Percentiles rank a stretch among this genome's conserved stretches.
phyloP scores from a whole-genome alignment of 352 stramenopile species.

The Globisporangium cederbergense region DNA sequence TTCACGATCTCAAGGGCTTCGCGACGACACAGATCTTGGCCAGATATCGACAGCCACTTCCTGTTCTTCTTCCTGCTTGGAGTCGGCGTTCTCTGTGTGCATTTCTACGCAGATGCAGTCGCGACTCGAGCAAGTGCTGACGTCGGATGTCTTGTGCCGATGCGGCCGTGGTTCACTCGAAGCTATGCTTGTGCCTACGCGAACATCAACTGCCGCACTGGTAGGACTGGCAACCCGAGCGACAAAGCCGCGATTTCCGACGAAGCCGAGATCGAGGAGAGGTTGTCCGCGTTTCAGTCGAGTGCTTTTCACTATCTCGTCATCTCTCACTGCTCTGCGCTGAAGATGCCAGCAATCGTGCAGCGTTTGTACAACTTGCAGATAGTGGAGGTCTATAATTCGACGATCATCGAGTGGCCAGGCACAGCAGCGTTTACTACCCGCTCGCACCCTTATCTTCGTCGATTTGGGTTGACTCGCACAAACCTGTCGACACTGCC shows the following conservation, averaged over 20 bases:
- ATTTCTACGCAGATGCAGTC: neutral
- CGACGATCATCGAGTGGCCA: conserved; percentile 24
- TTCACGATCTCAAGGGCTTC: neutral
- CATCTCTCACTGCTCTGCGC: conserved; percentile 19
- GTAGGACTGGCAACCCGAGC: neutral
- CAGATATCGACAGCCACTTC: neutral
- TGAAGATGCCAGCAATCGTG: conserved; percentile 17
- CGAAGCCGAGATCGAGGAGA: neutral
- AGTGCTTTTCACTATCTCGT: conserved; percentile 17
- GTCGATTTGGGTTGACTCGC: conserved; percentile 2
- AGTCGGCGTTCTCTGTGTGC: neutral
- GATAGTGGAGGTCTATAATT: conserved; percentile 22
- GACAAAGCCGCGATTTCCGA: neutral
- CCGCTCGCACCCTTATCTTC: neutral
- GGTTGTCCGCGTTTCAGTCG: conserved; percentile 11
- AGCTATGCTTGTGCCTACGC: conserved; percentile 20
- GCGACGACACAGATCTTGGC: neutral
- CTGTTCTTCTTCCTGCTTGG: conserved; percentile 7
- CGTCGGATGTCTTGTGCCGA: conserved; percentile 8
- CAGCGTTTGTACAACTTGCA: conserved; percentile 16
- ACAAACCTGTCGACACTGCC: conserved; percentile 9
- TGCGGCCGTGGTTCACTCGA: conserved; percentile 23
- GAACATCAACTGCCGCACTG: conserved; percentile 20
- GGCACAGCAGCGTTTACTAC: conserved; percentile 4
- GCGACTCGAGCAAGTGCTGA: neutral